Conservation (phyloP, 2,329 filamentous ascomycete genomes). For the Fusarium sulawesiense region DNA sequence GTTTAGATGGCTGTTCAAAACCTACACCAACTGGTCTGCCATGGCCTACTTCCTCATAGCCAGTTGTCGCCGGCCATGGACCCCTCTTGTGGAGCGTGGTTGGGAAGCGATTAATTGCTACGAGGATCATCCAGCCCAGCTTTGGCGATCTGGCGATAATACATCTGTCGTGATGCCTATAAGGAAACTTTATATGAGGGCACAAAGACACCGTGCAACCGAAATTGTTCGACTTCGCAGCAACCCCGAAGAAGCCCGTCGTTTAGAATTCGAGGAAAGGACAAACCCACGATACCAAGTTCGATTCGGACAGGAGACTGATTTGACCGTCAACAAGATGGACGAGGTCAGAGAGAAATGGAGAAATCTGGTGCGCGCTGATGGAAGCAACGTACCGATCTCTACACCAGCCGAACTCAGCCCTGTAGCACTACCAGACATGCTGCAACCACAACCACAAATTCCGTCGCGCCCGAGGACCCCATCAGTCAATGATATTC, state of each 20-base stretch:
- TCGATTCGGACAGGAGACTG: conserved; percentile 61
- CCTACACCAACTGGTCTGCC: conserved; percentile 64
- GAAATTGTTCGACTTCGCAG: conserved; percentile 62
- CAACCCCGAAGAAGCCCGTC: conserved; percentile 61
- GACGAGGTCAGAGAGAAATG: conserved; percentile 62
- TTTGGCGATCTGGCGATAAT: conserved; percentile 59
- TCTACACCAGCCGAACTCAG: conserved; percentile 25
- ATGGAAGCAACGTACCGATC: conserved; percentile 38
- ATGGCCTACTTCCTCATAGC: conserved; percentile 63
- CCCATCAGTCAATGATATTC: conserved; percentile 24
- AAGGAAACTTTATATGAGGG: conserved; percentile 65
- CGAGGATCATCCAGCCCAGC: conserved; percentile 54
- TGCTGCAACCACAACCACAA: conserved; percentile 29
- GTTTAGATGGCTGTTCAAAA: conserved; percentile 63
- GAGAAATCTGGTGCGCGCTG: conserved; percentile 60
- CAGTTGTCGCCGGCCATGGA: conserved; percentile 60
- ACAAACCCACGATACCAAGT: conserved; percentile 55
- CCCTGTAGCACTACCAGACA: conserved; percentile 23
- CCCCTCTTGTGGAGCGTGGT: conserved; percentile 61
- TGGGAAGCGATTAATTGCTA: conserved; percentile 60
- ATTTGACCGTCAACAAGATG: conserved; percentile 58
- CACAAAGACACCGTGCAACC: conserved; percentile 61
- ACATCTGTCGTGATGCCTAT: conserved; percentile 65
- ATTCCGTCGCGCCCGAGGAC: conserved; percentile 35
- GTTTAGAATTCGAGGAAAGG: conserved; percentile 62